phyloP scores from a whole-genome alignment of 208 protist genomes.

The Naegleria fowleri region DNA sequence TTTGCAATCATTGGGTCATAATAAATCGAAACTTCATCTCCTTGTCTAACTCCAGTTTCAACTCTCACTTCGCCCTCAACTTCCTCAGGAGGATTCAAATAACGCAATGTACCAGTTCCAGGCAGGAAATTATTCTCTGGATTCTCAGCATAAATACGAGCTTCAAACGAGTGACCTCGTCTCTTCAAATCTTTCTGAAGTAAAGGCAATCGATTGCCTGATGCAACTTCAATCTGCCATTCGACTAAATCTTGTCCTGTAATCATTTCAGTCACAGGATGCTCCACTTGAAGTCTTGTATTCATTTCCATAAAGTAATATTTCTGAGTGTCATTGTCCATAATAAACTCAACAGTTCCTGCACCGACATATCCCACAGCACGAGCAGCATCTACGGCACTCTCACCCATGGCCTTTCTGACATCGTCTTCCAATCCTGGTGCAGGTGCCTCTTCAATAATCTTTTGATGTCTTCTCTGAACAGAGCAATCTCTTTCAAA shows the following conservation, averaged over 20 bases:
- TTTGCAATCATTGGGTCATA: constrained; percentile 98
- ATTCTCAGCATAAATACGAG: constrained; percentile 89
- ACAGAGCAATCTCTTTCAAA: constrained; percentile 92
- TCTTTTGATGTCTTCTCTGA: constrained; percentile 84
- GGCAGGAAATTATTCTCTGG: constrained; percentile 77
- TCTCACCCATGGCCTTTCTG: constrained; percentile 65
- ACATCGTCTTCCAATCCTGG: constrained; percentile 54
- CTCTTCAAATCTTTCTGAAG: constrained; percentile 68
- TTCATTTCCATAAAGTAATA: constrained; percentile 99
- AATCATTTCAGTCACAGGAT: constrained; percentile 92
- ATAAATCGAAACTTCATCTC: constrained; percentile 72
- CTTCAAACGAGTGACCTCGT: constrained; percentile 76
- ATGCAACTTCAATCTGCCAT: constrained; percentile 74
- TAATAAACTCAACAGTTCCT: constrained; percentile 96
- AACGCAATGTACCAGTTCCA: constrained; percentile 58
- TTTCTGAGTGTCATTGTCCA: constrained; percentile 63
- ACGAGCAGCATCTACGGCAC: constrained; percentile 62
- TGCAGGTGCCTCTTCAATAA: constrained; percentile 80
- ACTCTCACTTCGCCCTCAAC: constrained; percentile 53
- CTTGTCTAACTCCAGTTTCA: constrained; percentile 69
- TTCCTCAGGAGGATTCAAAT: constrained; percentile 43
- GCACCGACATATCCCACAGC: constrained; percentile 83
- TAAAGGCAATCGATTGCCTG: constrained; percentile 60
- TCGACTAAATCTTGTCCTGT: constrained; percentile 87
- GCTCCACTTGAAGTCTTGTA: constrained; percentile 91